Evolutionary conservation across 768 basidiomycete genomes (phyloP), one percentile per base, ranked within the genome.

Genomic region (Panaeolus papilionaceus): DNA sequence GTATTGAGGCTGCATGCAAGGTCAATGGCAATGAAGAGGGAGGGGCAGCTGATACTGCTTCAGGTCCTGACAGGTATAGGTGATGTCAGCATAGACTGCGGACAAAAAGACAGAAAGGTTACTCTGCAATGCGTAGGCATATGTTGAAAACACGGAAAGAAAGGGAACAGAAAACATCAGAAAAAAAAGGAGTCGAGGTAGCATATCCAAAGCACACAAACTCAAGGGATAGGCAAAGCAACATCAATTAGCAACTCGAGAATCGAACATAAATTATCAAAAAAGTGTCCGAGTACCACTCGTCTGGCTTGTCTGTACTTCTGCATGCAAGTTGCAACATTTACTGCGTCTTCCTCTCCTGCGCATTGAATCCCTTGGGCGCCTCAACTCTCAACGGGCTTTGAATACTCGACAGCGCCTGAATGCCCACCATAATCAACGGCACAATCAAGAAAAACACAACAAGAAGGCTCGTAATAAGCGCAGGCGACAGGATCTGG

Each of bases 321-420:
- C 23, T 23, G 23, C 23, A 23, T 23, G 23, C 23, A 23, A 23
- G 23, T 23, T 23, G 23, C 14, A 18, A 0, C 33, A 64, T 26
- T 64, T 84, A 93, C 81, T 94, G 92, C 70, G 81, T 88, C 85
- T 94, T 94, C 83, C 84, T 93, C 75, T 92, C 92, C 62, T 83
- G 81, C 5, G 91, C 88, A 72, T 79, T 88, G 73, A 85, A 92
- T 7, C 86, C 86, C 77, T 89, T 92, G 18, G 90, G 88, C 9
- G 83, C 78, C 67, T 91, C 90, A 42, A 85, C 83, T 40, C 87
- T 82, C 61, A 90, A 72, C 1, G 92, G 88, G 58, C 86, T 89
- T 75, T 93, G 91, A 67, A 94, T 92, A 71, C 90, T 89, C 23
- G 90, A 85, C 45, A 94, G 82, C 0, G 92, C 87, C 23, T 78